These are phyloP conservation scores for Xylariales sp. DNA, from an alignment of 2,329 filamentous ascomycete genomes.

Conservation along the genomic window DNA sequence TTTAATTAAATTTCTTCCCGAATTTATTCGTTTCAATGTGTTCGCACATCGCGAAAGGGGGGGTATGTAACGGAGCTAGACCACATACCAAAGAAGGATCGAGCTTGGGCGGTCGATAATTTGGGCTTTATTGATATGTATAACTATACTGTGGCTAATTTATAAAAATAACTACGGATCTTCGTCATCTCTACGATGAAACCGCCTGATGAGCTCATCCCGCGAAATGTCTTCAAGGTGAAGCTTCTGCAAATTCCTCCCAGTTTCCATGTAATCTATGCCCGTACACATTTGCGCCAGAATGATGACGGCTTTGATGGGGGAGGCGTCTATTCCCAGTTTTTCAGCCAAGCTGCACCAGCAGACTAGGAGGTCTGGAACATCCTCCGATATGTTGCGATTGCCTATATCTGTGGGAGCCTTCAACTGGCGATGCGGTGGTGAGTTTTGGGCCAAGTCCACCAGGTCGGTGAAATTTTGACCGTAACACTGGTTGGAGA, in stretches of 20 bases:
- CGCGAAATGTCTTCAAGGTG: conserved; percentile 5
- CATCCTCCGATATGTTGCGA: conserved; percentile 18
- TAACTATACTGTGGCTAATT: neutral
- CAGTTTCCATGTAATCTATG: conserved; percentile 9
- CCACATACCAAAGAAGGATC: too few species aligned
- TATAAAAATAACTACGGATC: too few species aligned
- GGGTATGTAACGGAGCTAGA: too few species aligned
- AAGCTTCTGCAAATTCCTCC: conserved; percentile 10
- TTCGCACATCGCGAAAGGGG: too few species aligned
- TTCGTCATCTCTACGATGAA: too few species aligned
- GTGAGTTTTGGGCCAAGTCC: conserved; percentile 15
- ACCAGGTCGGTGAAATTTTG: conserved; percentile 17
- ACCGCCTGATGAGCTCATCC: conserved; percentile 7
- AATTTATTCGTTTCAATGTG: too few species aligned
- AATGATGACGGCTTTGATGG: conserved; percentile 13
- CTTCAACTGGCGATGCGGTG: conserved; percentile 16
- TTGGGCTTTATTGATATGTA: too few species aligned
- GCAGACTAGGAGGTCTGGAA: conserved; percentile 14
- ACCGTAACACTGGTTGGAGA: conserved; percentile 20
- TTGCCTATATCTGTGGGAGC: conserved; percentile 13
- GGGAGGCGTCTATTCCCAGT: conserved; percentile 14
- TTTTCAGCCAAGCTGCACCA: conserved; percentile 15
- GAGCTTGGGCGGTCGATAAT: too few species aligned
- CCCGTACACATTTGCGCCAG: conserved; percentile 15
- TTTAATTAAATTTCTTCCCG: too few species aligned